Base-by-base conservation (phyloP, 371 early-diverging fungal genomes). In the Mortierella sp. region DNA sequence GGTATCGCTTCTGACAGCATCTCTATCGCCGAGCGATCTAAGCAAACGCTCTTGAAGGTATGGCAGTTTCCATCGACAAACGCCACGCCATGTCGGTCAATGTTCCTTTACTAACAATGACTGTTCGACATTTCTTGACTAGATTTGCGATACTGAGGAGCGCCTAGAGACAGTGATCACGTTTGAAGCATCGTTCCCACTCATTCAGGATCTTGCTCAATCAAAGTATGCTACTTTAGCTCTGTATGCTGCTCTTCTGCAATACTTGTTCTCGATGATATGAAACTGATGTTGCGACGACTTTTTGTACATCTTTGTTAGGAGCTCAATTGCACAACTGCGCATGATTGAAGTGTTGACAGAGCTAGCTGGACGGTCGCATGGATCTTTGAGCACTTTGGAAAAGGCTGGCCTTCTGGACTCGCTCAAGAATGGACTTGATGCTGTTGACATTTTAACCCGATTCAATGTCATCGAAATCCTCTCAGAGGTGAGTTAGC, bases 381-480 rank as follows among this genome's bases (percentile, higher is more conserved):
- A 13, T 2, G 58, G 49, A 13, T 39, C 54, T 3, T 26, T 53
- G 13, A 3, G 10, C 0, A 27, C 21, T 0, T 19, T 74, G 34
- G 64, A 74, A 21, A 16, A 41, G 1, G n/a, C 54, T 10, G 46
- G 48, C 0, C 50, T 74, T 3, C 14, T 74, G 45, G 74, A 60
- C 19, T 52, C 74, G 1, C 57, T 74, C 26, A 60, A 56, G 43
- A 48, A 41, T 14, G 69, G 64, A 3, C 46, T 74, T 14, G 31
- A 13, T 12, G 21, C 61, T 1, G 24, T 48, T 5, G 74, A 74
- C 49, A 64, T 67, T 38, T 56, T 74, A 42, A 58, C 69, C 5
- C 63, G 74, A 18, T 74, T 74, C 63, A 74, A 74, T 19, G 43
- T 74, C 21, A 68, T 74, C 21, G 74, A 74, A 54, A 67, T 74